phyloP scores from a whole-genome alignment of 2,329 filamentous ascomycete genomes.

The Juglanconis juglandina region DNA sequence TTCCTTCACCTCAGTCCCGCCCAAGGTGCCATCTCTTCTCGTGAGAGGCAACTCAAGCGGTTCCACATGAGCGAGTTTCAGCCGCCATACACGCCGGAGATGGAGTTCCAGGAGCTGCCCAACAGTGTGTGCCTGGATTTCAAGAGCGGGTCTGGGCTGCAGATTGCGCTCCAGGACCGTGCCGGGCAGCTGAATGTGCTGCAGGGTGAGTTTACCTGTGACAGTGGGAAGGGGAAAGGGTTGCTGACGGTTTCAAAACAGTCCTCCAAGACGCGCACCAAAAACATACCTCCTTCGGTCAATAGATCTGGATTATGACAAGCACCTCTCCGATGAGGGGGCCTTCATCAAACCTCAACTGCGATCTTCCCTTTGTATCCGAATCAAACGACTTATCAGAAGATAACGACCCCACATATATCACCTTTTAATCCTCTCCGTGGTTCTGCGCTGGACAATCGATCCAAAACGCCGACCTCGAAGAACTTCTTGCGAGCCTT shows the following conservation, averaged over 20 bases:
- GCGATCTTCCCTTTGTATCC: slow-evolving; percentile 16
- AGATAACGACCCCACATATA: slow-evolving; percentile 13
- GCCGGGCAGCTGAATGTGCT: slow-evolving; percentile 54
- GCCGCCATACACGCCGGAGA: slow-evolving; percentile 75
- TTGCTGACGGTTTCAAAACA: slow-evolving; percentile 28
- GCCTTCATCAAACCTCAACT: slow-evolving; percentile 6
- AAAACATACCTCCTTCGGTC: slow-evolving; percentile 30
- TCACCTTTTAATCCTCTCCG: slow-evolving; percentile 14
- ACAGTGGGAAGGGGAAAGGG: background rate
- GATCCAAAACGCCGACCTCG: background rate
- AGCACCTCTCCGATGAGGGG: background rate
- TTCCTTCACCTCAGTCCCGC: slow-evolving; percentile 76
- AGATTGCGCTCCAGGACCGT: slow-evolving; percentile 63
- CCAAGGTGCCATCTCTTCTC: slow-evolving; percentile 46
- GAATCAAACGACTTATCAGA: slow-evolving; percentile 12
- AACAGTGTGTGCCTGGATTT: slow-evolving; percentile 71
- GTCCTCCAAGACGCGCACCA: slow-evolving; percentile 42
- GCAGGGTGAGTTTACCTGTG: slow-evolving; percentile 41
- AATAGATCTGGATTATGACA: slow-evolving; percentile 22
- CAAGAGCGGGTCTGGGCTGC: slow-evolving; percentile 57
- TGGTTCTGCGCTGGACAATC: background rate
- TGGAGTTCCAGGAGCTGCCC: slow-evolving; percentile 87
- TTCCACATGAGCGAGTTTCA: slow-evolving; percentile 86
- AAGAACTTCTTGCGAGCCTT: background rate
- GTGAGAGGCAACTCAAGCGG: slow-evolving; percentile 61